Base-by-base conservation (phyloP, 805 yeast species). In the Myxozyma lipomycoides region DNA sequence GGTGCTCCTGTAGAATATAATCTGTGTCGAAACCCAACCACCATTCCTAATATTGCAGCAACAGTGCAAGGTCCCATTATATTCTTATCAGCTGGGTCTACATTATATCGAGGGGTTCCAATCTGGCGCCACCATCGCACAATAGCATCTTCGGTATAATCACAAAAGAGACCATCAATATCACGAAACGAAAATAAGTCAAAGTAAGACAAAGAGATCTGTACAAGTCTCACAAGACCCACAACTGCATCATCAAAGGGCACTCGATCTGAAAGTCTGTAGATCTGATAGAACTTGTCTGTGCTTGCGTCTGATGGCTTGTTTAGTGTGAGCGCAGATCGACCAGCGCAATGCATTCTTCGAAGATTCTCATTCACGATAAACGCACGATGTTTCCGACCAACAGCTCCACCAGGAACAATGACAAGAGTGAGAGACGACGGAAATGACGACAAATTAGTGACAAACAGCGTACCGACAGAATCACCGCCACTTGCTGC, bases 111-210 rank as follows among this genome's bases (percentile, higher is more conserved):
- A 22, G 51, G 56, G 39, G 52, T 56, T 0, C 95, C 96, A 56
- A 84, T 76, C 32, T 78, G 64, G 34, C 73, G 73, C 97, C 98
- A 91, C 97, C 98, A 91, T 40, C 74, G 72, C 1, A 66, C 61
- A 22, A 88, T 76, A 0, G 95, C 95, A 21, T 69, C 73, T 54
- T 83, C 83, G 0, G 98, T 91, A 49, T 77, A 74, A 50, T 80
- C 78, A 65, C 98, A 91, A 2, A 89, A 69, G 15, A 91, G 70
- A 0, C 98, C 98, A 68, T 93, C 97, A 49, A 86, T 86, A 57
- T 76, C 80, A 28, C 70, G 69, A 0, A 86, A 81, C 45, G 81
- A 83, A 12, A 88, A 72, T 38, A 88, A 67, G 49, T 82, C 85
- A 67, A 85, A 90, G 66, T 89, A 90, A 61, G 79, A 84, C 22